Conservation (phyloP, 345 rosid genomes). For the Aquilaria yunnanensis region DNA sequence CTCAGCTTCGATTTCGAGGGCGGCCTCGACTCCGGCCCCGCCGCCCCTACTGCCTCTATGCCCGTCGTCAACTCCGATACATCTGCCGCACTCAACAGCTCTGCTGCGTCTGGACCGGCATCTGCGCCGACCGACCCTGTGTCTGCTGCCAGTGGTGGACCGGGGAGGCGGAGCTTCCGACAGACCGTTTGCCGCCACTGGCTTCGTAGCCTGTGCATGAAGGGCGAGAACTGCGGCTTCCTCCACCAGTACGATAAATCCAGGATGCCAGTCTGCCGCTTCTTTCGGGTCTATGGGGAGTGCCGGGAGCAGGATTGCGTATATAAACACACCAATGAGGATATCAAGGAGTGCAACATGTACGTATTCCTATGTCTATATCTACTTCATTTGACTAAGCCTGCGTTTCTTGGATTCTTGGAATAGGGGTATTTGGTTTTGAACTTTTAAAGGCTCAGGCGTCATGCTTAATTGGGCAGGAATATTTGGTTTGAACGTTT, state of each 20-base stretch:
- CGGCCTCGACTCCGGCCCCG: slow-evolving; percentile 69
- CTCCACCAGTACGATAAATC: slow-evolving; percentile 97
- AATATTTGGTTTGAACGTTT: too few species aligned
- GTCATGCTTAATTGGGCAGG: too few species aligned
- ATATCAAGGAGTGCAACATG: slow-evolving; percentile 99
- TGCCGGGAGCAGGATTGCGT: slow-evolving; percentile 98
- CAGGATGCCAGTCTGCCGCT: slow-evolving; percentile 95
- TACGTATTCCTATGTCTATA: slow-evolving; percentile 19
- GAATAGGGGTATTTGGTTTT: neutral
- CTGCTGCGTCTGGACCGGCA: slow-evolving; percentile 25
- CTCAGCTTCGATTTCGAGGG: slow-evolving; percentile 99
- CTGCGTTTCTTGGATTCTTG: neutral
- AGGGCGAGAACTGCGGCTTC: slow-evolving; percentile 98
- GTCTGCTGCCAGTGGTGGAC: slow-evolving; percentile 18
- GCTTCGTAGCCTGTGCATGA: slow-evolving; percentile 98
- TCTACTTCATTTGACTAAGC: neutral
- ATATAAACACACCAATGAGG: slow-evolving; percentile 94
- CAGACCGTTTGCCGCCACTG: slow-evolving; percentile 99
- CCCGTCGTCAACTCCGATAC: slow-evolving; percentile 45
- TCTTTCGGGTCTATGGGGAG: slow-evolving; percentile 85
- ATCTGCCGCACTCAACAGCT: slow-evolving; percentile 15
- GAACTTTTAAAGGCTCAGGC: neutral
- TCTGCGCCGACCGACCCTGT: slow-evolving; percentile 16
- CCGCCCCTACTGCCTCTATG: slow-evolving; percentile 46
- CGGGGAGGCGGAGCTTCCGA: slow-evolving; percentile 84